A percentile compares a stretch with the other conserved stretches of the same genome.
Evolutionary conservation across 2,329 filamentous ascomycete genomes (phyloP).

Genomic region (Calonectria pauciramosa): DNA sequence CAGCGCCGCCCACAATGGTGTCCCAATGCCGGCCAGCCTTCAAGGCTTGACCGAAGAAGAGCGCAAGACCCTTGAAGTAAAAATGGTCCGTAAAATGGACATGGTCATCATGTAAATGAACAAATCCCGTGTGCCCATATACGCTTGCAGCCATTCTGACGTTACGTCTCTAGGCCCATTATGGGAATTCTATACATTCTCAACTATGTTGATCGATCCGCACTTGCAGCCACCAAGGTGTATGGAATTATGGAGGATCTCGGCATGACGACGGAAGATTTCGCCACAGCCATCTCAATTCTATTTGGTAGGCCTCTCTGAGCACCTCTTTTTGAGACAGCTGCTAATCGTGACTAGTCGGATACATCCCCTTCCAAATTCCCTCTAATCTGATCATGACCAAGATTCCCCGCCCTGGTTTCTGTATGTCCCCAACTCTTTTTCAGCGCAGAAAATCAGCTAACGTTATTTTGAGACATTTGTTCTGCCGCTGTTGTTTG

Average conservation of each 20-base stretch:
- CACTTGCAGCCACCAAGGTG: slow-evolving; percentile 54
- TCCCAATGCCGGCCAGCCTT: neutral
- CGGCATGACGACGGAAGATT: slow-evolving; percentile 52
- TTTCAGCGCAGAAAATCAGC: neutral
- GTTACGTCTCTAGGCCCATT: neutral
- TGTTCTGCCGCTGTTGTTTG: slow-evolving; percentile 55
- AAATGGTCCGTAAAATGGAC: slow-evolving; percentile 1
- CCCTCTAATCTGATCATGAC: slow-evolving; percentile 63
- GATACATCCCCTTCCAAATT: slow-evolving; percentile 39
- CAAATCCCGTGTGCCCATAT: neutral
- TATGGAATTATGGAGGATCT: slow-evolving; percentile 56
- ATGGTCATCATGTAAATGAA: slow-evolving; percentile 1
- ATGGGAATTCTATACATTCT: slow-evolving; percentile 55
- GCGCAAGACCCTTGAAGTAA: neutral
- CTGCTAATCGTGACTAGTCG: neutral
- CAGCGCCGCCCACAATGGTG: neutral
- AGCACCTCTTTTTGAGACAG: rapidly evolving
- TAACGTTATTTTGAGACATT: slow-evolving; percentile 25
- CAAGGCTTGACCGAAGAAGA: neutral
- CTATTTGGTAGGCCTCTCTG: slow-evolving; percentile 50
- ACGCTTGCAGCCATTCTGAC: neutral
- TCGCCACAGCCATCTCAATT: slow-evolving; percentile 57
- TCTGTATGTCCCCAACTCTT: slow-evolving; percentile 41
- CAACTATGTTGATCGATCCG: slow-evolving; percentile 56
- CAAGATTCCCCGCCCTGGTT: slow-evolving; percentile 58